Percentiles rank a stretch among this genome's conserved stretches.
Conservation (phyloP, 352 stramenopile genomes). For the Phytophthora cactorum region DNA sequence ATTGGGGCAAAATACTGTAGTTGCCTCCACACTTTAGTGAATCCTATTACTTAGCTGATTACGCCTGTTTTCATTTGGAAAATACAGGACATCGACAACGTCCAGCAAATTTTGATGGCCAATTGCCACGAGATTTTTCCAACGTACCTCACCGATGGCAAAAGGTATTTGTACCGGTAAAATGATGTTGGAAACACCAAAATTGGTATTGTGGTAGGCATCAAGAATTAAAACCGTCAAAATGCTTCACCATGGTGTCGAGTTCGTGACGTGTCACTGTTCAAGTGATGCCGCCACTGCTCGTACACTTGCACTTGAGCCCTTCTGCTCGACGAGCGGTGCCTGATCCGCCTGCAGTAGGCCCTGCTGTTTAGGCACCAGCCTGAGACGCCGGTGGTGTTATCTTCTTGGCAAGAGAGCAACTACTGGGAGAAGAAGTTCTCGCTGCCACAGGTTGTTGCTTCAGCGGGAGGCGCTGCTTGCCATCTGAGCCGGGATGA, state of each 20-base stretch:
- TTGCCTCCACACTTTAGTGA: too few relatives aligned
- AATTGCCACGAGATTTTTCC: slow-evolving; percentile 21
- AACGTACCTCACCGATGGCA: too few relatives aligned
- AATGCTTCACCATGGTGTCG: neutral
- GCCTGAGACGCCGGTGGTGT: too few relatives aligned
- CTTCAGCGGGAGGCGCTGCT: neutral
- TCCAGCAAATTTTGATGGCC: too few relatives aligned
- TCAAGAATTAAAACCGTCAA: too few relatives aligned
- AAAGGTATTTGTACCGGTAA: neutral
- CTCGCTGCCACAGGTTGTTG: neutral
- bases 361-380: too few relatives aligned
- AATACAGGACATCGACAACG: too few relatives aligned
- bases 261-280: slow-evolving; percentile 18
- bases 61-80: too few relatives aligned
- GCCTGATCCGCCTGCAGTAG: too few relatives aligned
- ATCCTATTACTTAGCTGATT: too few relatives aligned
- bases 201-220: neutral
- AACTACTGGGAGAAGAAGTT: neutral
- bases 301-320: slow-evolving; percentile 5
- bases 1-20: too few relatives aligned
- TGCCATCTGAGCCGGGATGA: neutral
- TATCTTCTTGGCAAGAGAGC: too few relatives aligned
- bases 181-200: neutral
- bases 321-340: slow-evolving; percentile 16
- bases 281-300: slow-evolving; percentile 6